Evolutionary conservation across 306 rosid species (phyloP).

Genomic region (Psophocarpus tetragonolobus): DNA sequence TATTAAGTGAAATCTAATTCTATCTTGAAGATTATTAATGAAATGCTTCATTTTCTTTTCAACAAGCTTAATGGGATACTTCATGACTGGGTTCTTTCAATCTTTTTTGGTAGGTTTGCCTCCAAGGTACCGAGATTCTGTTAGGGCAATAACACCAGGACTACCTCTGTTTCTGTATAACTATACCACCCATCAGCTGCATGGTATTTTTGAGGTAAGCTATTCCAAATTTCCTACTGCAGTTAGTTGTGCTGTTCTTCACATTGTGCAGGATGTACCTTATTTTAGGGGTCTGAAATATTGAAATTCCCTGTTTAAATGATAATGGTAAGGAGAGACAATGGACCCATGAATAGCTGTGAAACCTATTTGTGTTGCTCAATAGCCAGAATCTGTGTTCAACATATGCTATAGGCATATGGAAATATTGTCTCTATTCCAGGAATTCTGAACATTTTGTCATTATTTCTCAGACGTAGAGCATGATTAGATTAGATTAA

Average conservation of each 20-base stretch:
- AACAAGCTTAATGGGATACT: too few relatives aligned
- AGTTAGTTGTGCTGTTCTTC: slow-evolving; percentile 17
- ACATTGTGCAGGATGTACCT: slow-evolving; percentile 2
- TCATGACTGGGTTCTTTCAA: slow-evolving; percentile 27
- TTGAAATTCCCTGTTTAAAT: slow-evolving; percentile 9
- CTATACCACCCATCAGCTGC: slow-evolving; percentile 93
- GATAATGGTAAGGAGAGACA: background rate
- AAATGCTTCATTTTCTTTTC: slow-evolving; percentile 8
- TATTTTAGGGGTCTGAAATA: background rate
- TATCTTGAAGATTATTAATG: background rate
- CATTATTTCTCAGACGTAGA: background rate
- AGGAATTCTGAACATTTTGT: background rate
- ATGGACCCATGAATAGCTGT: background rate
- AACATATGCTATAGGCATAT: background rate
- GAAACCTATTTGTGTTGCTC: slow-evolving; percentile 5
- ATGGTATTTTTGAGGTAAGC: slow-evolving; percentile 93
- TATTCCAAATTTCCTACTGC: slow-evolving; percentile 12
- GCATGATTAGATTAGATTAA: background rate
- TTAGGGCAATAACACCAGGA: slow-evolving; percentile 95
- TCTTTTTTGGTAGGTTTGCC: slow-evolving; percentile 70
- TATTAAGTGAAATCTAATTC: background rate
- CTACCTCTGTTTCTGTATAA: slow-evolving; percentile 91
- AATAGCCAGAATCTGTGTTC: background rate
- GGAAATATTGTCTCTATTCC: background rate
- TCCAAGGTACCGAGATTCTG: slow-evolving; percentile 95